These are phyloP conservation scores for Tilletia caries DNA, from an alignment of 1,284 basidiomycete species.

Conservation along the genomic window DNA sequence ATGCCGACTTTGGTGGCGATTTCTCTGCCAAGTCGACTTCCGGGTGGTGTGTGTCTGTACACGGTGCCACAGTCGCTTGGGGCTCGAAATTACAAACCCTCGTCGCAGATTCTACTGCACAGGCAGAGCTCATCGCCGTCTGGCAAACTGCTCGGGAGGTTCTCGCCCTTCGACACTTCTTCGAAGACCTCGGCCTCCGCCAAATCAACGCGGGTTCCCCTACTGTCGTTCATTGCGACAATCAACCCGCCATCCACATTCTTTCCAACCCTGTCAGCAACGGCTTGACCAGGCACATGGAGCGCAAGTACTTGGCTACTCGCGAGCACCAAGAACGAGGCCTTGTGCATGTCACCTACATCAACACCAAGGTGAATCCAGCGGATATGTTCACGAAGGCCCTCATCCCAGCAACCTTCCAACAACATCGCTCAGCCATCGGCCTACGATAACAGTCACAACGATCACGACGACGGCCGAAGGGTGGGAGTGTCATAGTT, in stretches of 20 bases:
- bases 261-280: background rate
- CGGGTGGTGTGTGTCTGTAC: background rate
- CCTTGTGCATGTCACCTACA: background rate
- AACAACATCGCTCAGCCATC: background rate
- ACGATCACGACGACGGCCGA: background rate
- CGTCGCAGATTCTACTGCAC: background rate
- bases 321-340: background rate
- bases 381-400: background rate
- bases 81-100: background rate
- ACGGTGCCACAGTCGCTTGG: slow-evolving; percentile 4
- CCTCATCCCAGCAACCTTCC: background rate
- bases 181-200: background rate
- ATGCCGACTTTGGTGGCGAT: background rate
- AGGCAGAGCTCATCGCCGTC: background rate
- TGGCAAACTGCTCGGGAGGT: background rate
- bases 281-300: background rate
- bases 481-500: background rate
- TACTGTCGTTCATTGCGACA: slow-evolving; percentile 2
- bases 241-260: background rate
- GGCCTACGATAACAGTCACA: background rate
- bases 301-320: slow-evolving; percentile 1
- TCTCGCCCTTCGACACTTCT: background rate
- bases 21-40: background rate
- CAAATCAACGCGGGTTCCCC: background rate
- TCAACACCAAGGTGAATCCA: background rate